Evolutionary conservation across 2,329 filamentous ascomycete genomes (phyloP).

Genomic region (Fusarium newnesense): DNA sequence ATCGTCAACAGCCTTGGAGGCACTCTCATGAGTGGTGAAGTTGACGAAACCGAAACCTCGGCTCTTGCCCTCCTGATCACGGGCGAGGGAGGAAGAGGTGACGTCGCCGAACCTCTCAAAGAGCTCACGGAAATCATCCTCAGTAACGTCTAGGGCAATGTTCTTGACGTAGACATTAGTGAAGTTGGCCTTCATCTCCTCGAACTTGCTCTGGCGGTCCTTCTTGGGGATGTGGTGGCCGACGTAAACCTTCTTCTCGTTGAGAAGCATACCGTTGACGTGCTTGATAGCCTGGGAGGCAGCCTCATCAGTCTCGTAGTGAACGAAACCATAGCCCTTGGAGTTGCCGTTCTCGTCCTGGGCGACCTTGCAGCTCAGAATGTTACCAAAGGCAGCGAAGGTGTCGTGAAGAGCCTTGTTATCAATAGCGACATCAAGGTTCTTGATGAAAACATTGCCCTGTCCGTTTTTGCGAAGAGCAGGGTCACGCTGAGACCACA

Average conservation of each 20-base stretch:
- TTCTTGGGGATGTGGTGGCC: slow-evolving; percentile 99
- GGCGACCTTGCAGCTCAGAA: slow-evolving; percentile 98
- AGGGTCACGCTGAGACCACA: slow-evolving; percentile 99
- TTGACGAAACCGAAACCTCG: slow-evolving; percentile 97
- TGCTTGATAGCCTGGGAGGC: slow-evolving; percentile 98
- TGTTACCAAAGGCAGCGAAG: slow-evolving; percentile 98
- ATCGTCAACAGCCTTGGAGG: slow-evolving; percentile 85
- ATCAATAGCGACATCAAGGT: slow-evolving; percentile 97
- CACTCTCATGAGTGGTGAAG: slow-evolving; percentile 91
- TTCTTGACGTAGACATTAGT: slow-evolving; percentile 99
- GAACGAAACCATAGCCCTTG: slow-evolving; percentile 98
- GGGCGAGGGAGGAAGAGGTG: slow-evolving; percentile 93
- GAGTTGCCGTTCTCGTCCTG: slow-evolving; percentile 97
- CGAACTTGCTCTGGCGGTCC: slow-evolving; percentile 99
- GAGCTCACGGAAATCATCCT: slow-evolving; percentile 93
- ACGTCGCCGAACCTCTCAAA: slow-evolving; percentile 95
- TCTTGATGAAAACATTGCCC: slow-evolving; percentile 99
- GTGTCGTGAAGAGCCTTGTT: slow-evolving; percentile 99
- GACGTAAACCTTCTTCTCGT: slow-evolving; percentile 99
- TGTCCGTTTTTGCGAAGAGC: slow-evolving; percentile 99
- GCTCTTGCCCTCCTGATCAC: slow-evolving; percentile 90
- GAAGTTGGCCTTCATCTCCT: slow-evolving; percentile 99
- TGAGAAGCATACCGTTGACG: slow-evolving; percentile 99
- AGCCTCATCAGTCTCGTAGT: slow-evolving; percentile 99
- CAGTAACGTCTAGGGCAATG: slow-evolving; percentile 82